A percentile compares a stretch with the other conserved stretches of the same genome.
Conservation (phyloP, 768 basidiomycete genomes). For the Agaricus subrufescens region DNA sequence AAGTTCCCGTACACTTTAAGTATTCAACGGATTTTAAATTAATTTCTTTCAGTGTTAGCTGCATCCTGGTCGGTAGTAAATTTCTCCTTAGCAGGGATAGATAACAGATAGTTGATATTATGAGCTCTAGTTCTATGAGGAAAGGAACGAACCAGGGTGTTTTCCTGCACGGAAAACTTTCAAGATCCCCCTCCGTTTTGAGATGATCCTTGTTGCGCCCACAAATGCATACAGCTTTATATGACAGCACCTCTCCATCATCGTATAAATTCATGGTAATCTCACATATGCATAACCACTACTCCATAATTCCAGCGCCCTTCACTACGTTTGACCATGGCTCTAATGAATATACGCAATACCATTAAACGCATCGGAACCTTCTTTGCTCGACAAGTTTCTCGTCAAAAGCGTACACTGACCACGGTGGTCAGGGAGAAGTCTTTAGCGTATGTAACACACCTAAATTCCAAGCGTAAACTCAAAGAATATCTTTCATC, state of each 20-base stretch:
- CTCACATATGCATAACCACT: background rate
- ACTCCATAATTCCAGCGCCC: too few species aligned
- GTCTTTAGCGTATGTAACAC: background rate
- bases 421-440: too few species aligned
- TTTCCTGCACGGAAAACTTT: background rate
- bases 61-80: too few species aligned
- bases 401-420: too few species aligned
- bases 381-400: too few species aligned
- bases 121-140: background rate
- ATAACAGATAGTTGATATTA: background rate
- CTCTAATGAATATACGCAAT: background rate
- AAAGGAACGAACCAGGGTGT: background rate
- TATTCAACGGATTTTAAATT: too few species aligned
- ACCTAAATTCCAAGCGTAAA: background rate
- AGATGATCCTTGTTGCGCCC: background rate
- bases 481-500: background rate
- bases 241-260: background rate
- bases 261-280: background rate
- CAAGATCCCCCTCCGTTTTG: background rate
- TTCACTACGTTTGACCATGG: background rate
- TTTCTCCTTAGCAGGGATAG: too few species aligned
- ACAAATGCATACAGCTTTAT: conserved; percentile 6
- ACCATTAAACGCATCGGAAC: too few species aligned
- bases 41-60: too few species aligned
- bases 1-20: too few species aligned